phyloP scores from a whole-genome alignment of 208 protist genomes.

The Leishmania mexicana region DNA sequence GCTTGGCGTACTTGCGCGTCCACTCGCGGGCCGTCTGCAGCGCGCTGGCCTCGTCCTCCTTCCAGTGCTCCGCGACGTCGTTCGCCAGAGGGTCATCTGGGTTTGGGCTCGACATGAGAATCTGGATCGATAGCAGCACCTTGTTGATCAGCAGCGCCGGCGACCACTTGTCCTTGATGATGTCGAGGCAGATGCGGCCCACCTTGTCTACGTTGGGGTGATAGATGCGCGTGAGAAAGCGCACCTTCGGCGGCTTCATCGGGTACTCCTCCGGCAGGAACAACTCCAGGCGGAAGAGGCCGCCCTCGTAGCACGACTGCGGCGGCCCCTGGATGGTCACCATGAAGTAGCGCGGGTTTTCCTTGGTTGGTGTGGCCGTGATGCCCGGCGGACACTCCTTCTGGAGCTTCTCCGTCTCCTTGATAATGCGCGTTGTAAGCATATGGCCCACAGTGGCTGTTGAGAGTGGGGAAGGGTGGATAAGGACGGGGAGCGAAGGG shows the following conservation, averaged over 20 bases:
- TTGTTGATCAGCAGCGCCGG: conserved; percentile 99
- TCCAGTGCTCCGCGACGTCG: conserved; percentile 96
- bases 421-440: conserved; percentile 87
- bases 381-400: conserved; percentile 90
- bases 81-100: conserved; percentile 99
- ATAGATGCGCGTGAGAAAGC: conserved; percentile 99
- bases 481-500: background rate
- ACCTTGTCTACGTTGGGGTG: conserved; percentile 99
- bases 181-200: conserved; percentile 99
- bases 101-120: conserved; percentile 99
- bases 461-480: background rate
- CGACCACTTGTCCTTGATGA: conserved; percentile 99
- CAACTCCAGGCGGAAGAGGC: conserved; percentile 86
- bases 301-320: conserved; percentile 91
- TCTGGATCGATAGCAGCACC: conserved; percentile 99
- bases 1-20: conserved; percentile 76
- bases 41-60: conserved; percentile 71
- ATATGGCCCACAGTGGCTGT: conserved; percentile 6
- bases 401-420: conserved; percentile 92
- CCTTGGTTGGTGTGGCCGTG: conserved; percentile 70
- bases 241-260: conserved; percentile 98
- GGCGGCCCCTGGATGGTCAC: conserved; percentile 88
- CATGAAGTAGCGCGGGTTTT: conserved; percentile 90
- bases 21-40: conserved; percentile 78
- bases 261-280: conserved; percentile 92